Evolutionary conservation across 2,329 filamentous ascomycete species (phyloP).

Genomic region (Aureobasidium melanogenum): DNA sequence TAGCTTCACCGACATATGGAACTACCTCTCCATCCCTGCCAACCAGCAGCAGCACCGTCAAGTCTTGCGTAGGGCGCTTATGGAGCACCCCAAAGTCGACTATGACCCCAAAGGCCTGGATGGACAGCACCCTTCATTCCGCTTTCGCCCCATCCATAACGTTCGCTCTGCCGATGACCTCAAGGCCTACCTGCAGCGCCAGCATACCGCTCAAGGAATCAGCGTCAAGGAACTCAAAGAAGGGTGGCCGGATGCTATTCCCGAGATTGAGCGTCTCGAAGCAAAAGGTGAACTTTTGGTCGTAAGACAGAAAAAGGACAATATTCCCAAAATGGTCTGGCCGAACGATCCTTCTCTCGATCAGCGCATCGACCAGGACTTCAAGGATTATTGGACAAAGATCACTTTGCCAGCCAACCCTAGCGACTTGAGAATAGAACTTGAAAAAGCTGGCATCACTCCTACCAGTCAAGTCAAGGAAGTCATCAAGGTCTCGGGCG

Average conservation of each 20-base stretch:
- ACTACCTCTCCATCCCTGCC: conserved; percentile 63
- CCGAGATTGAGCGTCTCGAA: conserved; percentile 70
- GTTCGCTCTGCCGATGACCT: conserved; percentile 72
- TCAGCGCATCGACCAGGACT: conserved; percentile 70
- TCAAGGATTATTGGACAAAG: conserved; percentile 73
- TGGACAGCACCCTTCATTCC: conserved; percentile 57
- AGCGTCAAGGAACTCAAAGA: conserved; percentile 88
- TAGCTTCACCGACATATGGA: conserved; percentile 66
- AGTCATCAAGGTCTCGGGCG: conserved; percentile 39
- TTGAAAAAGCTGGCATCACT: conserved; percentile 70
- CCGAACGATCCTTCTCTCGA: conserved; percentile 58
- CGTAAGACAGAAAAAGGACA: conserved; percentile 86
- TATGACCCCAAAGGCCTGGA: conserved; percentile 51
- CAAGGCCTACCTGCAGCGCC: conserved; percentile 69
- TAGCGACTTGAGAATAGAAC: conserved; percentile 67
- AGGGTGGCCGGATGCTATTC: conserved; percentile 81
- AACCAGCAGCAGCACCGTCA: conserved; percentile 40
- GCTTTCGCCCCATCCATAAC: conserved; percentile 74
- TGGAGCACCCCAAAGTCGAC: conserved; percentile 54
- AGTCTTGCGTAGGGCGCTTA: conserved; percentile 59
- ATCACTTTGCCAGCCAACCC: conserved; percentile 62
- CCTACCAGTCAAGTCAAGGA: conserved; percentile 75
- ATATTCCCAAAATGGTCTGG: conserved; percentile 79
- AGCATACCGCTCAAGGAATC: conserved; percentile 71
- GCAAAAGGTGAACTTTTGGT: conserved; percentile 71